A percentile compares a stretch with the other conserved stretches of the same genome.
Evolutionary conservation across 2,329 filamentous ascomycete genomes (phyloP).

Genomic region (Colletotrichum sp.): DNA sequence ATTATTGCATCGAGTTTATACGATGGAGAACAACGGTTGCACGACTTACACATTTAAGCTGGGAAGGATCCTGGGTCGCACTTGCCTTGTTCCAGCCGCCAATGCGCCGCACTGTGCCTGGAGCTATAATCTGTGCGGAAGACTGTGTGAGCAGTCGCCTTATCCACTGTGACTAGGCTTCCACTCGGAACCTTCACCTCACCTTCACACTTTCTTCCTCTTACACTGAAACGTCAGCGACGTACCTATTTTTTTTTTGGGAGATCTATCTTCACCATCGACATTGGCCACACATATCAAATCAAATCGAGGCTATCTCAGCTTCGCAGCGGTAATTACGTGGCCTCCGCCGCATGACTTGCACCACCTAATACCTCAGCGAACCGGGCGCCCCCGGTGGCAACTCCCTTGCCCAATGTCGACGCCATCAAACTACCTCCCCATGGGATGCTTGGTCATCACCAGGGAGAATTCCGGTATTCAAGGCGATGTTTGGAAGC

Average conservation of each 20-base stretch:
- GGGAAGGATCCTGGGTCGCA: not conserved
- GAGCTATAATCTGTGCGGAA: accelerated
- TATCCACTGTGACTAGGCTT: conserved; percentile 1
- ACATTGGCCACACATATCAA: not conserved
- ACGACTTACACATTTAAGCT: not conserved
- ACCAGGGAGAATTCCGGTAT: not conserved
- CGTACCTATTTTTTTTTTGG: not conserved
- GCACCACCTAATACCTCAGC: not conserved
- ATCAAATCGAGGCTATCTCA: not conserved
- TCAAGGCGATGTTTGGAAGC: not conserved
- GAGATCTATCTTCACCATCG: not conserved
- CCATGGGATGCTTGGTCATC: conserved; percentile 43
- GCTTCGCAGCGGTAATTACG: not conserved
- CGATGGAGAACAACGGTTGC: not conserved
- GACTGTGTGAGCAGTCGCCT: not conserved
- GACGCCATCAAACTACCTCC: conserved; percentile 38
- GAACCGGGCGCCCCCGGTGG: not conserved
- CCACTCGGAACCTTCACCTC: not conserved
- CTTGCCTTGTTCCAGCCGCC: not conserved
- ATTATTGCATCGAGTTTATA: not conserved
- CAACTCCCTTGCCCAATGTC: not conserved
- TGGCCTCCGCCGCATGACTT: not conserved
- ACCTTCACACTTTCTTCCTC: not conserved
- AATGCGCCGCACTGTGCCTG: not conserved
- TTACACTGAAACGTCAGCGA: conserved; percentile 1